Evolutionary conservation across 148 eudicot species (phyloP).

Genomic region (Simmondsia chinensis): DNA sequence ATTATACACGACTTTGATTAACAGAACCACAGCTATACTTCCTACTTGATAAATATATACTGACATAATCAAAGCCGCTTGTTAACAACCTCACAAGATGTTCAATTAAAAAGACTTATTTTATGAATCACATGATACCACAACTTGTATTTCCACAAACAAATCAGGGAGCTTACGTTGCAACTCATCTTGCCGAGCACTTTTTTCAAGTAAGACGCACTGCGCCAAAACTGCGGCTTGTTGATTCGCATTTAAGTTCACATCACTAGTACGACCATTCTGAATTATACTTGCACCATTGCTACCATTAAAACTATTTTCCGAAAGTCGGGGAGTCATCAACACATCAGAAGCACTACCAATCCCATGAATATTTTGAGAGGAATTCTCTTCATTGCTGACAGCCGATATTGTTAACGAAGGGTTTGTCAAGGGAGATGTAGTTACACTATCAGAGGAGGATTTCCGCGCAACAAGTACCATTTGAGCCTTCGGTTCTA

Average conservation of each 20-base stretch:
- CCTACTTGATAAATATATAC: too few species aligned
- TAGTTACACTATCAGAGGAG: constrained; percentile 10
- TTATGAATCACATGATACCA: not conserved
- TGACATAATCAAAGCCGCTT: not conserved
- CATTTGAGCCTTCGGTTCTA: constrained; percentile 81
- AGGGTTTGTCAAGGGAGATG: constrained; percentile 5
- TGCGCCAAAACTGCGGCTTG: constrained; percentile 75
- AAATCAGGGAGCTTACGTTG: constrained; percentile 42
- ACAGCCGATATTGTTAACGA: constrained; percentile 20
- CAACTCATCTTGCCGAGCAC: constrained; percentile 65
- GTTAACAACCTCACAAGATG: too few species aligned
- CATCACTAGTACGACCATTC: constrained; percentile 15
- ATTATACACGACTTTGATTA: too few species aligned
- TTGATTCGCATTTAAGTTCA: constrained; percentile 44
- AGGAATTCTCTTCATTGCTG: constrained; percentile 10
- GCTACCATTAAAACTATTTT: constrained; percentile 17
- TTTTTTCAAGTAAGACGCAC: constrained; percentile 67
- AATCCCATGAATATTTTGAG: constrained; percentile 23
- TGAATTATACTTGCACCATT: constrained; percentile 18
- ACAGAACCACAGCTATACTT: too few species aligned
- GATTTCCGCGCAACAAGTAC: constrained; percentile 49
- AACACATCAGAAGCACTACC: constrained; percentile 60
- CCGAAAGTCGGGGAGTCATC: constrained; percentile 63
- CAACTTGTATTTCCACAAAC: not conserved
- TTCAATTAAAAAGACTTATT: too few species aligned